Evolutionary conservation across 1,139 yeast species (phyloP).

Genomic region (Ogataea hybrid): DNA sequence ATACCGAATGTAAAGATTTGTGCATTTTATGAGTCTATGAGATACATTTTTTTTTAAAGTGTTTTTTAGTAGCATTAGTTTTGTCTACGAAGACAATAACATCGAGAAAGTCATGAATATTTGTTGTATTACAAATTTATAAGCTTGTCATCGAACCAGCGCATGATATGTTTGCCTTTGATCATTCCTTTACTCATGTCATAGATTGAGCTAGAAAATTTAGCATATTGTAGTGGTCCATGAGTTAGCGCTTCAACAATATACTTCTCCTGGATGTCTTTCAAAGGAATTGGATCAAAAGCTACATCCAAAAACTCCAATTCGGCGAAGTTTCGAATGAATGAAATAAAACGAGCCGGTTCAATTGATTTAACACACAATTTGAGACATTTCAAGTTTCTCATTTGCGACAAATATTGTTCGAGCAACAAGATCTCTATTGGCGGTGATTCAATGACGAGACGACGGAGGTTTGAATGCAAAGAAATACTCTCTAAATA

Average conservation of each 20-base stretch:
- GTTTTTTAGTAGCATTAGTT: background rate
- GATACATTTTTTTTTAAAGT: background rate
- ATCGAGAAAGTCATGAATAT: no score
- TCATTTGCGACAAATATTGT: background rate
- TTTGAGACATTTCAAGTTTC: background rate
- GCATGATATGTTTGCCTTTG: slow-evolving; percentile 21
- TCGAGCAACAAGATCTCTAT: background rate
- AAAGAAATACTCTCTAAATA: background rate
- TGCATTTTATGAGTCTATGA: background rate
- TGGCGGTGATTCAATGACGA: background rate
- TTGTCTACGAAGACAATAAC: background rate
- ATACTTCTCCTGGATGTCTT: background rate
- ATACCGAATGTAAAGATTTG: slow-evolving; percentile 1
- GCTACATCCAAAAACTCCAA: slow-evolving; percentile 7
- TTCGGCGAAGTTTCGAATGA: slow-evolving; percentile 1
- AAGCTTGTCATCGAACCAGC: slow-evolving; percentile 23
- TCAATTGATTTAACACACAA: background rate
- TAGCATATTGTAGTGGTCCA: slow-evolving; percentile 17
- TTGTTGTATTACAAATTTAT: background rate
- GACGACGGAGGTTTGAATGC: background rate
- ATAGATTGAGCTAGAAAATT: slow-evolving; percentile 19
- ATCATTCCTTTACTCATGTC: slow-evolving; percentile 14
- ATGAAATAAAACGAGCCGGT: background rate
- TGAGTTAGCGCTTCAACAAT: background rate
- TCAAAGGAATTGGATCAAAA: background rate